Evolutionary conservation across 176 grass and related monocot species (phyloP).

Genomic region (Bothriochloa decipiens): DNA sequence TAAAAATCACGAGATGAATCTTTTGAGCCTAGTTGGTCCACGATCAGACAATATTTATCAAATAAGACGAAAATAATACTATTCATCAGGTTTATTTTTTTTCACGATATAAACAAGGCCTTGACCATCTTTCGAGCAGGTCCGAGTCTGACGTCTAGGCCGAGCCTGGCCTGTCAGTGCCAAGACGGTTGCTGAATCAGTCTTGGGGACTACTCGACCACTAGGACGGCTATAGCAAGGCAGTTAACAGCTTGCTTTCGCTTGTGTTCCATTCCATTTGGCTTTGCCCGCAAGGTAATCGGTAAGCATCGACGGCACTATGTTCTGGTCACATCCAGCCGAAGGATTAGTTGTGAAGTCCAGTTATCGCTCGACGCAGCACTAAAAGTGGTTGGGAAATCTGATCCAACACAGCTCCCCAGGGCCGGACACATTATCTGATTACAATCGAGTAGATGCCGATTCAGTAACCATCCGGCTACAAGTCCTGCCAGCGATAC

Average conservation of each 20-base stretch:
- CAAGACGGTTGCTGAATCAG: constrained; percentile 15
- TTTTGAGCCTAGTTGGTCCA: too few species aligned
- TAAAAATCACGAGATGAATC: too few species aligned
- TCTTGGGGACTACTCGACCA: constrained; percentile 33
- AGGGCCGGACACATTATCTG: neutral
- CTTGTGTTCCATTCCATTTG: constrained; percentile 14
- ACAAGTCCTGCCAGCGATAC: neutral
- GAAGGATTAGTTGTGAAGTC: neutral
- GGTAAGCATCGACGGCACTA: neutral
- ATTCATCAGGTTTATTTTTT: too few species aligned
- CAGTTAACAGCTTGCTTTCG: constrained; percentile 21
- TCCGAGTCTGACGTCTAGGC: neutral
- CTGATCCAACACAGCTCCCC: neutral
- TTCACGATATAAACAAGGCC: too few species aligned
- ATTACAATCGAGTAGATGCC: constrained; percentile 1
- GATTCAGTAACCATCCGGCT: neutral
- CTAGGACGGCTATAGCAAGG: neutral
- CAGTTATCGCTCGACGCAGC: neutral
- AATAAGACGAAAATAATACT: too few species aligned
- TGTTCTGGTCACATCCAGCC: neutral
- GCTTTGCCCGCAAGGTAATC: constrained; percentile 24
- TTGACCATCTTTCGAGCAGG: neutral
- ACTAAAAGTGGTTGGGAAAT: neutral
- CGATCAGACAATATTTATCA: too few species aligned
- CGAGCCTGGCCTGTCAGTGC: neutral